Base-by-base conservation (phyloP, 1,284 basidiomycete genomes). In the Sanghuangporus baumii region DNA sequence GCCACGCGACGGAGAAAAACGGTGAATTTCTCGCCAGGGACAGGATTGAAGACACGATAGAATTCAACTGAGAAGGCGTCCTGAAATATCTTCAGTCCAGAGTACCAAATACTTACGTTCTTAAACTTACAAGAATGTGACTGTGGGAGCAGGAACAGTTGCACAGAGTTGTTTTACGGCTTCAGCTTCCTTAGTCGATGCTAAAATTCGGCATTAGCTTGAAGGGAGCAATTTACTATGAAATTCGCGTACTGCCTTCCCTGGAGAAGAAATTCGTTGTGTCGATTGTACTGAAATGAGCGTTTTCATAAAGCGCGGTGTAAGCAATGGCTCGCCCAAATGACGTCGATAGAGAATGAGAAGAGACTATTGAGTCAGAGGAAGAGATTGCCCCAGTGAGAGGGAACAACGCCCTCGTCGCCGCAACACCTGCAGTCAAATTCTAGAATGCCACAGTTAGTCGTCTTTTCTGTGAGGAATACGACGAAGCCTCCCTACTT, bases 371-470 rank as follows among this genome's bases (percentile, higher is more conserved):
- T 1, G 88, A 90, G 71, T 93, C 91, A 54, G 88, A 71, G 2
- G 84, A 75, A 6, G 88, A 85, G 12, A 91, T 69, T 0, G 81
- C 78, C 59, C 81, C 81, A 16, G 85, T 81, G 14, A 83, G 73
- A 1, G 91, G 88, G 57, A 93, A 79, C 31, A 92, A 72, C 5
- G 82, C 79, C 52, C 86, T 84, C 20, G 81, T 78, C 3, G 88
- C 87, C 1, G 88, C 82, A n/a, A 91, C 86, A 51, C 88, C 91
- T 11, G 91, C 88, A 2, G 89, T 92, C 61, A 92, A 71, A 66
- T 91, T 91, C 69, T 89, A 43, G 20, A 18, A n/a, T n/a, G 43
- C 37, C 16, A 8, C 16, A 37, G 18, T 54, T 9, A 54, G 52
- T 16, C 16, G 38, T 2, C 26, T 54, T n/a, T 16, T 54, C 26